These are phyloP conservation scores for Quercus rubra DNA, from an alignment of 306 rosid species.

Conservation along the genomic window DNA sequence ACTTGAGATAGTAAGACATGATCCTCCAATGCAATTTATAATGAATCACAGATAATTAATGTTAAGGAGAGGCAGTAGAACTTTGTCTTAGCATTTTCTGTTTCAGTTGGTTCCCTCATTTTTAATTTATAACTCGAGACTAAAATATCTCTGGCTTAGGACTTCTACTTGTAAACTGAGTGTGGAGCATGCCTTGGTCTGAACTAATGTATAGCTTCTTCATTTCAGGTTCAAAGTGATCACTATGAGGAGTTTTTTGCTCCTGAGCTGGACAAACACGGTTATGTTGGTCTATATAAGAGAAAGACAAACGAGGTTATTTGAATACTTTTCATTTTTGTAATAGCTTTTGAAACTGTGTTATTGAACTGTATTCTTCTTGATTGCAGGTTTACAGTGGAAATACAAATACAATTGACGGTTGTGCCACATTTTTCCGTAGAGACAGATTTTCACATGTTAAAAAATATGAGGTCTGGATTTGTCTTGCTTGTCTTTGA, in stretches of 20 bases:
- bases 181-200: not conserved
- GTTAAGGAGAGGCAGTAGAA: not conserved
- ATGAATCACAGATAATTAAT: not conserved
- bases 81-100: not conserved
- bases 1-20: not conserved
- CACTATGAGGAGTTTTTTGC: slow-evolving; percentile 86
- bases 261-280: slow-evolving; percentile 93
- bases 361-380: slow-evolving; percentile 15
- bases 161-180: not conserved
- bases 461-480: slow-evolving; percentile 92
- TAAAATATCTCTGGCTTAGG: not conserved
- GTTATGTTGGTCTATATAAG: slow-evolving; percentile 85
- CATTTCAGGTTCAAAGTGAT: slow-evolving; percentile 83
- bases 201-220: slow-evolving; percentile 12
- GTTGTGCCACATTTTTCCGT: slow-evolving; percentile 99
- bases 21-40: not conserved
- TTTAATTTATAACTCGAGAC: not conserved
- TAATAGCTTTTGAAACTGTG: not conserved
- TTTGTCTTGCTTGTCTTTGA: slow-evolving; percentile 5
- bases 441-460: slow-evolving; percentile 93
- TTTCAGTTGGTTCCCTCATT: not conserved
- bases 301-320: slow-evolving; percentile 86
- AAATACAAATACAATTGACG: slow-evolving; percentile 63
- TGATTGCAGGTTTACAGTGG: slow-evolving; percentile 58
- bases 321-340: slow-evolving; percentile 17